phyloP scores from a whole-genome alignment of 2,329 filamentous ascomycete genomes.

The Trichoderma koningii region DNA sequence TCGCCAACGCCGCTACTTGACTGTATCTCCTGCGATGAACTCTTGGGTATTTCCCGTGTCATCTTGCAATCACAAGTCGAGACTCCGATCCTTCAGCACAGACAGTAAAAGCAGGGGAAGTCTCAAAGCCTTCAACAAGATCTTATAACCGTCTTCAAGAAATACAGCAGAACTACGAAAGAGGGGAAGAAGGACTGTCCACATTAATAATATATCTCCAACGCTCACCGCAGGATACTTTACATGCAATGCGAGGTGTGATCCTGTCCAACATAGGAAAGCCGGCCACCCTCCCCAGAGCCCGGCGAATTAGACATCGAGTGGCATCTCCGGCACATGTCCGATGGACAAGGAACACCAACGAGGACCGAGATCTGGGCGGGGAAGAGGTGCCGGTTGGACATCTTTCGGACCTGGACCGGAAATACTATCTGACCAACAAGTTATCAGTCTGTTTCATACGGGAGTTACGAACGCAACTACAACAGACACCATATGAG shows the following conservation, averaged over 20 bases:
- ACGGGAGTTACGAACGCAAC: no score
- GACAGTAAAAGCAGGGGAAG: neutral
- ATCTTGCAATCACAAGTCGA: neutral
- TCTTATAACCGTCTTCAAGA: no score
- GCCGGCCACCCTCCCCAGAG: neutral
- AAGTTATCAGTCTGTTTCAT: neutral
- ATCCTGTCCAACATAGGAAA: neutral
- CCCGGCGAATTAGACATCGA: neutral
- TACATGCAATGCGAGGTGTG: no score
- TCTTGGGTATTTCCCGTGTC: neutral
- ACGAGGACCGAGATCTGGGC: neutral
- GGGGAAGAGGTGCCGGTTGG: neutral
- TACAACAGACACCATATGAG: no score
- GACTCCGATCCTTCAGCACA: neutral
- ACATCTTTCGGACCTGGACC: neutral
- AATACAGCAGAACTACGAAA: neutral
- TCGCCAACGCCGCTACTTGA: neutral
- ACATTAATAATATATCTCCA: neutral
- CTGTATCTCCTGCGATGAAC: neutral
- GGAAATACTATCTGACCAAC: neutral
- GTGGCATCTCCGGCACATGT: constrained; percentile 4
- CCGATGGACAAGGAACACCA: neutral
- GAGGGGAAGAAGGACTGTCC: neutral
- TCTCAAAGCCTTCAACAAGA: neutral
- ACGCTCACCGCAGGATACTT: neutral